Evolutionary conservation across 495 filamentous ascomycete genomes (phyloP).

Genomic region (Daldinia grandis): DNA sequence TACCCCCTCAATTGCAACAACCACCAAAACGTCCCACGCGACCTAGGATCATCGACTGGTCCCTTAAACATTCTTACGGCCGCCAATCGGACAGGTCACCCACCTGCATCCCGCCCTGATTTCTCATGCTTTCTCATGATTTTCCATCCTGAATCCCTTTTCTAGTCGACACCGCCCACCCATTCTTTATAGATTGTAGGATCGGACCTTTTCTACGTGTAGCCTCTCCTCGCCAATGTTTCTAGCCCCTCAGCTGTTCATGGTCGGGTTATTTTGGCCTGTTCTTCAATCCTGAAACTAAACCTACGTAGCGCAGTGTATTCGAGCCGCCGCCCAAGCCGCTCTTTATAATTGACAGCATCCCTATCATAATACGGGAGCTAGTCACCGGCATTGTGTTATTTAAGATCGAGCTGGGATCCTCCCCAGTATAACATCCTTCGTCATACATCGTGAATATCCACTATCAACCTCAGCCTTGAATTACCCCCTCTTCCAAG

Average conservation of each 20-base stretch:
- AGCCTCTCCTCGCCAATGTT: slow-evolving; percentile 34
- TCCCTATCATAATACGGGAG: slow-evolving; percentile 18
- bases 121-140: slow-evolving; percentile 19
- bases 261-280: slow-evolving; percentile 25
- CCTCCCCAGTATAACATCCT: slow-evolving; percentile 35
- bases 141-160: slow-evolving; percentile 16
- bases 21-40: slow-evolving; percentile 35
- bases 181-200: slow-evolving; percentile 27
- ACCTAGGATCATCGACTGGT: slow-evolving; percentile 40
- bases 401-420: slow-evolving; percentile 41
- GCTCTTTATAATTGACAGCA: slow-evolving; percentile 30
- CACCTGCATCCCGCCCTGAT: slow-evolving; percentile 25
- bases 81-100: slow-evolving; percentile 42
- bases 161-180: slow-evolving; percentile 30
- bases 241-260: slow-evolving; percentile 32
- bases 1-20: slow-evolving; percentile 24
- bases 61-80: slow-evolving; percentile 30
- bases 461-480: slow-evolving; percentile 17
- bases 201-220: slow-evolving; percentile 30
- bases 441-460: slow-evolving; percentile 23
- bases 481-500: slow-evolving; percentile 19
- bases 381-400: slow-evolving; percentile 17
- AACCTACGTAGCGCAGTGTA: slow-evolving; percentile 27
- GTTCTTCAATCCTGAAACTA: slow-evolving; percentile 20
- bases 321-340: slow-evolving; percentile 28